These are phyloP conservation scores for Colletotrichum tofieldiae DNA, from an alignment of 2,329 filamentous ascomycete genomes.

Conservation along the genomic window DNA sequence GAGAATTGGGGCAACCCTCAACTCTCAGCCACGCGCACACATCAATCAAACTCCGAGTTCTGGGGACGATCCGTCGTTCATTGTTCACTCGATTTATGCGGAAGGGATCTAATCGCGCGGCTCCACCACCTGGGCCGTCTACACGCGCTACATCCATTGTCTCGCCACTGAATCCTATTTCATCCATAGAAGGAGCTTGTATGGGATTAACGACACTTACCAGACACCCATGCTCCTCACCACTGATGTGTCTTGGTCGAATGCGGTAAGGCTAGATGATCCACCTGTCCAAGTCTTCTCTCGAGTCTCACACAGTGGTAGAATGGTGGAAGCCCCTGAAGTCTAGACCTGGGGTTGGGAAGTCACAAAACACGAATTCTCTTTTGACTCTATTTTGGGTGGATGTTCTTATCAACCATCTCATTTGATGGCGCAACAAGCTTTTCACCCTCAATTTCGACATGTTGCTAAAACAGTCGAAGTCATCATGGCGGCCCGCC, in stretches of 20 bases:
- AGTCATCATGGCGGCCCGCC: background rate
- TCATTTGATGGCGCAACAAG: background rate
- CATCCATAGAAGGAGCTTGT: background rate
- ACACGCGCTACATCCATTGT: background rate
- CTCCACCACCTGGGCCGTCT: background rate
- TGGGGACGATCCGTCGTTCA: background rate
- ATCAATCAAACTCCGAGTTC: background rate
- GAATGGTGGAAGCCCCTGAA: background rate
- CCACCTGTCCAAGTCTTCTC: background rate
- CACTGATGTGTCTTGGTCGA: background rate
- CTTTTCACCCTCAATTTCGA: background rate
- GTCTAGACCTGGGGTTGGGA: background rate
- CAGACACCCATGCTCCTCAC: slow-evolving; percentile 19
- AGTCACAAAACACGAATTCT: background rate
- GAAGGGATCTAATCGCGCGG: background rate
- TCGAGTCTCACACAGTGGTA: background rate
- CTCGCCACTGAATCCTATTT: background rate
- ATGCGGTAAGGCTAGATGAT: background rate
- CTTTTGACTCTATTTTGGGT: background rate
- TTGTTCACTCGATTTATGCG: background rate
- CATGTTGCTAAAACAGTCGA: background rate
- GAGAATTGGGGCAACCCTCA: background rate
- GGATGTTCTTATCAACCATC: background rate
- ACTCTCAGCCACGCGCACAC: too few species aligned
- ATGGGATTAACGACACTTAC: background rate